Evolutionary conservation across 1,284 basidiomycete genomes (phyloP).

Genomic region (Mycena sp.): DNA sequence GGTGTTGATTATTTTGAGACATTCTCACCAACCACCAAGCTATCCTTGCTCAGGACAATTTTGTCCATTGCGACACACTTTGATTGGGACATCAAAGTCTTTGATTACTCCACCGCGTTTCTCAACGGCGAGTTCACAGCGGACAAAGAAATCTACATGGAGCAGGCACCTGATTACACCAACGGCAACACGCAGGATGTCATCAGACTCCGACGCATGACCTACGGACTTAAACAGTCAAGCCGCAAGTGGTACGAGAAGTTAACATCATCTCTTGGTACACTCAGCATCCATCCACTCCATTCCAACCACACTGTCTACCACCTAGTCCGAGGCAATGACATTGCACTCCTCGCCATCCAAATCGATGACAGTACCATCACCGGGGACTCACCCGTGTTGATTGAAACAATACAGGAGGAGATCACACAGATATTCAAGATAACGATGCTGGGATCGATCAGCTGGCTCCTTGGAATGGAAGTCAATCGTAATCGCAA

Average conservation of each 20-base stretch:
- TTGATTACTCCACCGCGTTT: no score
- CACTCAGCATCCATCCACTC: no score
- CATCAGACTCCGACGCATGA: no score
- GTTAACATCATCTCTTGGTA: slow-evolving; percentile 14
- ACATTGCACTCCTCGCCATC: no score
- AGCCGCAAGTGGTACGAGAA: no score
- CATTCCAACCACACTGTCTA: slow-evolving; percentile 38
- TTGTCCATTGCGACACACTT: slow-evolving; percentile 34
- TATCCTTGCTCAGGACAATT: no score
- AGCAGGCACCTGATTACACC: no score
- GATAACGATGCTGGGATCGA: neutral
- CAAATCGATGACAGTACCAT: slow-evolving; percentile 31
- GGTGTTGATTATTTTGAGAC: slow-evolving; percentile 8
- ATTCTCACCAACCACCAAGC: slow-evolving; percentile 39
- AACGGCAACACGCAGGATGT: no score
- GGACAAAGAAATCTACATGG: slow-evolving; percentile 43
- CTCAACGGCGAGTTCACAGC: slow-evolving; percentile 41
- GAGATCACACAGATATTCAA: slow-evolving; percentile 1
- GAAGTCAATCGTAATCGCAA: no score
- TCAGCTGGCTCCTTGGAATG: no score
- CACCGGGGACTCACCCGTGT: neutral
- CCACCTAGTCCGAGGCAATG: neutral
- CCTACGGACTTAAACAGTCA: slow-evolving; percentile 52
- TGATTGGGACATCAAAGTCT: slow-evolving; percentile 34
- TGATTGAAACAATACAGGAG: neutral